Base-by-base conservation (phyloP, 2,329 filamentous ascomycete genomes). In the Fusarium scirpi region DNA sequence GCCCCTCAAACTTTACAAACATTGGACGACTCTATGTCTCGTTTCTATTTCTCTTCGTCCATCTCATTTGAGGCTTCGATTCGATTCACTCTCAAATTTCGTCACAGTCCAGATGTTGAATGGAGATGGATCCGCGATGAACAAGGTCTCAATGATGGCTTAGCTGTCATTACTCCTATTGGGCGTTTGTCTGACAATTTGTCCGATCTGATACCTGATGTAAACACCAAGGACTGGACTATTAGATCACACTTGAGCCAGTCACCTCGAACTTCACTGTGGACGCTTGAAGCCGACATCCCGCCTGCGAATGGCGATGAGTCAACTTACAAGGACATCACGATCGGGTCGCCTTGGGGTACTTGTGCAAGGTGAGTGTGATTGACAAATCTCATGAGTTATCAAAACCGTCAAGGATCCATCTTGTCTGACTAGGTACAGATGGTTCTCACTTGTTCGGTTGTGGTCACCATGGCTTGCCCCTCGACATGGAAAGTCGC, bases 391-490 rank as follows among this genome's bases (percentile, higher is more conserved):
- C 29, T 8, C 11, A 43, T 22, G n/a, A 25, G 12, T 2, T 29
- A n/a, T 38, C n/a, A 11, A 38, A 51, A 38, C 25, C 34, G 34
- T 24, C 6, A 10, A 16, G 25, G 20, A 29, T 29, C 43, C 43
- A 43, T 55, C 46, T 57, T 20, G 40, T 60, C 54, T 64, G 18
- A 58, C 62, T 58, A 20, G 51, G 18, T 16, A 49, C 53, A 89
- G 92, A 72, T 97, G 94, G 89, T 95, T 97, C 77, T 89, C 93
- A 10, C 81, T 97, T 15, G 90, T 97, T 8, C 89, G 94, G 20
- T 84, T 93, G 6, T 96, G 91, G 89, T 87, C 86, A 34, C 91
- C 94, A 2, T 98, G 95, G 95, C 82, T 97, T 13, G 93, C 92
- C 10, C 95, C 95, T n/a, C 85, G 94, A 41, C 94, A 98, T 78